A percentile compares a stretch with the other conserved stretches of the same genome.
Evolutionary conservation across 805 yeast species (phyloP).

Genomic region (Groenewaldozyma salmanticensis): DNA sequence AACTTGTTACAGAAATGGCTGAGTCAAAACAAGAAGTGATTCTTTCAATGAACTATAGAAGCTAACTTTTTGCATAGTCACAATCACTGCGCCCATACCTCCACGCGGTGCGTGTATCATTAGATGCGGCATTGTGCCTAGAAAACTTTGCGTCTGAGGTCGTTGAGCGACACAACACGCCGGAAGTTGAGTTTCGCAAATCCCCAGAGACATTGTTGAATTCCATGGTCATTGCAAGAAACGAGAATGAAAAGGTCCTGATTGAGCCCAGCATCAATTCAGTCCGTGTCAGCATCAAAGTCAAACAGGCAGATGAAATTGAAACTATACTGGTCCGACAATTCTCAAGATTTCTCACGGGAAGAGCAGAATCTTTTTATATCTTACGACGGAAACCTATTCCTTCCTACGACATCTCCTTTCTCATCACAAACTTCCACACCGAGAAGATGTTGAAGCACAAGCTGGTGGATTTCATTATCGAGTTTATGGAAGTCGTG

Average conservation of each 20-base stretch:
- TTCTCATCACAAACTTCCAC: constrained; percentile 86
- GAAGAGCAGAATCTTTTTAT: constrained; percentile 90
- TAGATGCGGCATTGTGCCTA: constrained; percentile 86
- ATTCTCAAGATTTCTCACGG: constrained; percentile 86
- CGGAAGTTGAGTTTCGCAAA: constrained; percentile 83
- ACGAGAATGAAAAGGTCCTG: constrained; percentile 83
- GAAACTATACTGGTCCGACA: constrained; percentile 91
- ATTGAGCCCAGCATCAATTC: constrained; percentile 94
- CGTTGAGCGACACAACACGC: constrained; percentile 94
- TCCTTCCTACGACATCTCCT: constrained; percentile 80
- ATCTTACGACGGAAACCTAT: constrained; percentile 87
- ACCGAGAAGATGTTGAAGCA: constrained; percentile 93
- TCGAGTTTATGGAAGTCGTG: constrained; percentile 98
- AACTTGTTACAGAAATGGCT: no score
- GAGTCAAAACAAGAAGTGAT: no score
- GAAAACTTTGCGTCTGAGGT: constrained; percentile 92
- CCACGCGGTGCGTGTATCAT: constrained; percentile 84
- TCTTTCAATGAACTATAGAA: no score
- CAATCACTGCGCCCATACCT: constrained; percentile 95
- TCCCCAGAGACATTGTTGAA: constrained; percentile 78
- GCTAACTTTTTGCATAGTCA: no score
- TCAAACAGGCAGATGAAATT: constrained; percentile 96
- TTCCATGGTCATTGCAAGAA: constrained; percentile 84
- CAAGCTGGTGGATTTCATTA: constrained; percentile 90
- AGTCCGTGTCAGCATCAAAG: constrained; percentile 79